These are phyloP conservation scores for Samsoniella hepiali DNA, from an alignment of 2,329 filamentous ascomycete species.

Conservation along the genomic window DNA sequence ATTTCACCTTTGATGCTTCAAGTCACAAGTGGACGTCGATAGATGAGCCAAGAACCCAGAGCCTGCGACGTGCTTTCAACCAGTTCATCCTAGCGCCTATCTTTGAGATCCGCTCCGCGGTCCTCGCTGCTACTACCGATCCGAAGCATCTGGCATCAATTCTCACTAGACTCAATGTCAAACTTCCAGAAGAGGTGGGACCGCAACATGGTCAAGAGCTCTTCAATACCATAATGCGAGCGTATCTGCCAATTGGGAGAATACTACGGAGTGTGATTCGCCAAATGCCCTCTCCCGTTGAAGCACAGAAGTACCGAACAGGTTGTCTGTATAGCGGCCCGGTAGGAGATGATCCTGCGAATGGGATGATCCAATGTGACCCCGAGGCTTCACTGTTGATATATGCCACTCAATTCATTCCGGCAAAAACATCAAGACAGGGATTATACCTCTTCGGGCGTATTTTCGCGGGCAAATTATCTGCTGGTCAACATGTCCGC, in stretches of 20 bases:
- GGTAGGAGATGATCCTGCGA: slow-evolving; percentile 82
- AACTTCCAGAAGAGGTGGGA: slow-evolving; percentile 80
- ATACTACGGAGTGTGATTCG: slow-evolving; percentile 55
- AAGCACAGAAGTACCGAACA: slow-evolving; percentile 93
- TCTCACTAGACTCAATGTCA: slow-evolving; percentile 89
- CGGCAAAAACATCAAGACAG: slow-evolving; percentile 81
- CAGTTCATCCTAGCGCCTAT: slow-evolving; percentile 99
- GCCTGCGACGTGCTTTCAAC: slow-evolving; percentile 80
- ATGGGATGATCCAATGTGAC: slow-evolving; percentile 97
- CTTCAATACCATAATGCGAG: slow-evolving; percentile 96
- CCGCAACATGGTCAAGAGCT: slow-evolving; percentile 95
- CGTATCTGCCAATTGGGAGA: slow-evolving; percentile 99
- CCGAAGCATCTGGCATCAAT: slow-evolving; percentile 57
- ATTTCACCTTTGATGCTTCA: slow-evolving; percentile 99
- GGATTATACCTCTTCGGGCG: slow-evolving; percentile 67
- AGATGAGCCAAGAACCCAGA: slow-evolving; percentile 52
- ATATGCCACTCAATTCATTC: slow-evolving; percentile 99
- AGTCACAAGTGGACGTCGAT: slow-evolving; percentile 94
- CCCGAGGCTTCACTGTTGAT: slow-evolving; percentile 98
- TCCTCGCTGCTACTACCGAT: slow-evolving; percentile 99
- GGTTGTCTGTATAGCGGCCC: slow-evolving; percentile 99
- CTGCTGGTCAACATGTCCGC: slow-evolving; percentile 97
- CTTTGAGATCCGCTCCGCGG: slow-evolving; percentile 93
- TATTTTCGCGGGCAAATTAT: slow-evolving; percentile 98
- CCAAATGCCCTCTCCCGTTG: slow-evolving; percentile 73